Evolutionary conservation across 345 rosid genomes (phyloP).

Genomic region (Moringa oleifera): DNA sequence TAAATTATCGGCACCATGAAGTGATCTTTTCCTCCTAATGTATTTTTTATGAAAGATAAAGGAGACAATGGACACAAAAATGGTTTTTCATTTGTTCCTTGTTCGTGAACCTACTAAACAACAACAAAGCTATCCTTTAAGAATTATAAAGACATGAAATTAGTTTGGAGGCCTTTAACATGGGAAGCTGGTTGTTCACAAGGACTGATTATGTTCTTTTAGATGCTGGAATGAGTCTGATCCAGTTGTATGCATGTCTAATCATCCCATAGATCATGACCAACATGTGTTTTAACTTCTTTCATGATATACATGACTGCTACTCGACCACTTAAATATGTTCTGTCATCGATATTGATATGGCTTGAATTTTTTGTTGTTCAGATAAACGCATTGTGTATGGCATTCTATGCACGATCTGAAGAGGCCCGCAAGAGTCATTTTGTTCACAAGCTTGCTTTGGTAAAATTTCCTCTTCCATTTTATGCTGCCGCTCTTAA

Average conservation of each 20-base stretch:
- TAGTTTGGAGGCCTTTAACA: too few species aligned
- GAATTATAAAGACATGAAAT: too few species aligned
- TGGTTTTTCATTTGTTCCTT: too few species aligned
- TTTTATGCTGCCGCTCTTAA: not conserved
- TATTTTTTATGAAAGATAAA: too few species aligned
- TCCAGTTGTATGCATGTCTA: not conserved
- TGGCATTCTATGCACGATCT: conserved; percentile 95
- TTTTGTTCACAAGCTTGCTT: conserved; percentile 91
- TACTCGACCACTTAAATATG: conserved; percentile 1
- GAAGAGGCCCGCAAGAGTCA: conserved; percentile 90
- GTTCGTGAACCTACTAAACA: too few species aligned
- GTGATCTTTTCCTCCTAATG: too few species aligned
- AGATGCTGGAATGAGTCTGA: not conserved
- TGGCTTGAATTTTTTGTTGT: conserved; percentile 16
- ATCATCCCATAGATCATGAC: not conserved
- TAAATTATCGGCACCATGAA: too few species aligned
- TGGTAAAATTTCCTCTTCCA: conserved; percentile 39
- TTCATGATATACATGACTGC: not conserved
- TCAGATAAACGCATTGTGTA: conserved; percentile 80
- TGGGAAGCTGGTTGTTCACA: too few species aligned
- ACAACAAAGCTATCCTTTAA: too few species aligned
- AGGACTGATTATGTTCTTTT: too few species aligned
- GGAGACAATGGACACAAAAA: too few species aligned
- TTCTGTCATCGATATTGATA: not conserved
- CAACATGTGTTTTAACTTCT: too few species aligned